These are phyloP conservation scores for Venturia effusa DNA, from an alignment of 2,329 filamentous ascomycete genomes.

Conservation along the genomic window DNA sequence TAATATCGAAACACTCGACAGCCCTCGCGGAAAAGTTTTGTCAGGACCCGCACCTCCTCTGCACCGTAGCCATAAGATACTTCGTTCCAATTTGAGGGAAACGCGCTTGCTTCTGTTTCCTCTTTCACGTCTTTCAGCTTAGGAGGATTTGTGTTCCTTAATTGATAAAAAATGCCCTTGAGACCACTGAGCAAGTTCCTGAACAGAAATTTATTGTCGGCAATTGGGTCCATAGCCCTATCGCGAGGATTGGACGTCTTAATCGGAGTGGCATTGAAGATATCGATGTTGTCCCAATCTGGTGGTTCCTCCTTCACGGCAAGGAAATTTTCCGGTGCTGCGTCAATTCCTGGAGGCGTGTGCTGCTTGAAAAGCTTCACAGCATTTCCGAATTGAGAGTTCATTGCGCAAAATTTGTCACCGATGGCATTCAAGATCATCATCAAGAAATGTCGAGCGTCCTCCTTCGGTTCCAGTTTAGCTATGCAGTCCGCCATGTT, in stretches of 20 bases:
- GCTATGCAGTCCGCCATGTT: slow-evolving; percentile 99
- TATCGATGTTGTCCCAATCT: slow-evolving; percentile 97
- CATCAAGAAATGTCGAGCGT: slow-evolving; percentile 89
- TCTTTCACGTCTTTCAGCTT: slow-evolving; percentile 40
- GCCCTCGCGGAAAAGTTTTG: slow-evolving; percentile 94
- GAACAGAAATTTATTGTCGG: slow-evolving; percentile 96
- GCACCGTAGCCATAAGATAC: slow-evolving; percentile 94
- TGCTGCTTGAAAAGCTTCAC: slow-evolving; percentile 81
- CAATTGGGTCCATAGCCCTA: slow-evolving; percentile 77
- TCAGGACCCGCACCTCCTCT: slow-evolving; percentile 91
- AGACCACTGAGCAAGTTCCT: slow-evolving; percentile 91
- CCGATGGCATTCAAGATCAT: slow-evolving; percentile 97
- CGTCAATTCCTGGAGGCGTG: slow-evolving; percentile 47
- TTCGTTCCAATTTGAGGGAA: slow-evolving; percentile 85
- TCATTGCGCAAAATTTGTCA: slow-evolving; percentile 98
- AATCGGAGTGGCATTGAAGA: slow-evolving; percentile 92
- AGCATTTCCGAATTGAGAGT: slow-evolving; percentile 86
- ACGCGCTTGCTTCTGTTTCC: slow-evolving; percentile 55
- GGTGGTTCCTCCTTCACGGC: slow-evolving; percentile 71
- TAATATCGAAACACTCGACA: slow-evolving; percentile 97
- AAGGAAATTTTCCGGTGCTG: slow-evolving; percentile 59
- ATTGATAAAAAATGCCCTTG: slow-evolving; percentile 92
- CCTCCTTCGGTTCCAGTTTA: slow-evolving; percentile 82
- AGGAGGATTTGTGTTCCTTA: slow-evolving; percentile 75
- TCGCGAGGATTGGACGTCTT: slow-evolving; percentile 89